Conservation (phyloP, 2,329 filamentous ascomycete genomes). For the Trichophyton simii region DNA sequence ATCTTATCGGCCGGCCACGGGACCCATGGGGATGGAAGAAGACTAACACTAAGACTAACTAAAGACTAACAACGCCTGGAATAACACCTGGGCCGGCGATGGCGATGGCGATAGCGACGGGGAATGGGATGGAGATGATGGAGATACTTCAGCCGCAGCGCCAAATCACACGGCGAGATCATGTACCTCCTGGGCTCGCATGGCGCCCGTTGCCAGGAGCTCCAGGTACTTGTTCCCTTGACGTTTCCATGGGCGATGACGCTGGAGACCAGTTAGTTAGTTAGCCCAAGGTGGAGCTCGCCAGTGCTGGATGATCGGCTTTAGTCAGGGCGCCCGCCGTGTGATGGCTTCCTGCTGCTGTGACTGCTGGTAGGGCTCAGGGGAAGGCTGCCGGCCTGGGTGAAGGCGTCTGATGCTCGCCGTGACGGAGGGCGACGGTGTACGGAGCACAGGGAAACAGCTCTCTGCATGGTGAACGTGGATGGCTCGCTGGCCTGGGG, state of each 20-base stretch:
- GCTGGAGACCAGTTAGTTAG: background rate
- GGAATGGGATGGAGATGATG: background rate
- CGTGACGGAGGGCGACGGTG: background rate
- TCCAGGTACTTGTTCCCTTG: background rate
- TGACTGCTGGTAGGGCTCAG: no score
- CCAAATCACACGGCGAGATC: slow-evolving; percentile 1
- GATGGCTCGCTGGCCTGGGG: background rate
- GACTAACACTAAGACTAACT: no score
- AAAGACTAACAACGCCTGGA: no score
- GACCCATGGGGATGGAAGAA: background rate
- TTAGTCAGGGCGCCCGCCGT: background rate
- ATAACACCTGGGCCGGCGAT: no score
- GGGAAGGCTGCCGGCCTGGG: background rate
- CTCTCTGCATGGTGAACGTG: background rate
- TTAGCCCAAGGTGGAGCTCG: no score
- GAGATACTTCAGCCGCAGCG: background rate
- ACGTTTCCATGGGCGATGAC: background rate
- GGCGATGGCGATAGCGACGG: no score
- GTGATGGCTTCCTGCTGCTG: no score
- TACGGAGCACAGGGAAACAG: background rate
- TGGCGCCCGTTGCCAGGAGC: background rate
- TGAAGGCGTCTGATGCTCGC: background rate
- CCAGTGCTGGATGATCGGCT: background rate
- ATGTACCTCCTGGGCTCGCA: background rate
- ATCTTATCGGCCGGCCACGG: slow-evolving; percentile 3